phyloP scores from a whole-genome alignment of 2,329 filamentous ascomycete genomes.

The Lecanoromycetidae sp. region DNA sequence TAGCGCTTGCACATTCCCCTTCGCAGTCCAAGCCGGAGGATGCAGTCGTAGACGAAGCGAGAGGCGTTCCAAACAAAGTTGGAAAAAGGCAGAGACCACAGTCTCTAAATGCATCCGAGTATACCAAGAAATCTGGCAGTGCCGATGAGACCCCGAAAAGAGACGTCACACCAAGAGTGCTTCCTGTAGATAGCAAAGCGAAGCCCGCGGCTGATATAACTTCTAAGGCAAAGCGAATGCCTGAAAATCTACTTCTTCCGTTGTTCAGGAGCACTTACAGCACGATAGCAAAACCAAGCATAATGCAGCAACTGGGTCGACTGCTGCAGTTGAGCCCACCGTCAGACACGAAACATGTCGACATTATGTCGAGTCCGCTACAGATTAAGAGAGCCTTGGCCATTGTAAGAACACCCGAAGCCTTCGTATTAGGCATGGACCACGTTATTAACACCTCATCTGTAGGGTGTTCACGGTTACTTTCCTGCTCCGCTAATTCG shows the following conservation, averaged over 20 bases:
- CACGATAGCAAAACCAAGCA: slow-evolving; percentile 43
- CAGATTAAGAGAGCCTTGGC: slow-evolving; percentile 76
- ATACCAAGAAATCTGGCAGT: neutral
- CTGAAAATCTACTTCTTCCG: slow-evolving; percentile 36
- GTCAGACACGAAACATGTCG: slow-evolving; percentile 56
- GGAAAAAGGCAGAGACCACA: slow-evolving; percentile 12
- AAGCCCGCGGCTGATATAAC: slow-evolving; percentile 20
- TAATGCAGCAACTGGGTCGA: slow-evolving; percentile 45
- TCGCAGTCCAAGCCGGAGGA: slow-evolving; percentile 16
- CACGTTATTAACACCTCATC: neutral
- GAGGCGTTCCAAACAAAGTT: slow-evolving; percentile 9
- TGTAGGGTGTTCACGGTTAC: slow-evolving; percentile 64
- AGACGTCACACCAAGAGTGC: neutral
- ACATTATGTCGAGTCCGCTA: slow-evolving; percentile 53
- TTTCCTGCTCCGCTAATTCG: slow-evolving; percentile 80
- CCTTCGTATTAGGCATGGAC: neutral
- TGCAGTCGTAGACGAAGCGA: slow-evolving; percentile 10
- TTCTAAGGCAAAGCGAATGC: slow-evolving; percentile 18
- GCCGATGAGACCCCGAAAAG: neutral
- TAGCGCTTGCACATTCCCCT: slow-evolving; percentile 15
- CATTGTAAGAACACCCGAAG: slow-evolving; percentile 41
- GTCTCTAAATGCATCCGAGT: slow-evolving; percentile 5
- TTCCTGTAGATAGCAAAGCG: neutral
- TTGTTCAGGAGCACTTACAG: slow-evolving; percentile 36
- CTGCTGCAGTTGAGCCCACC: slow-evolving; percentile 41